These are phyloP conservation scores for Dothideomycetes sp. DNA, from an alignment of 2,329 filamentous ascomycete species.

Conservation along the genomic window DNA sequence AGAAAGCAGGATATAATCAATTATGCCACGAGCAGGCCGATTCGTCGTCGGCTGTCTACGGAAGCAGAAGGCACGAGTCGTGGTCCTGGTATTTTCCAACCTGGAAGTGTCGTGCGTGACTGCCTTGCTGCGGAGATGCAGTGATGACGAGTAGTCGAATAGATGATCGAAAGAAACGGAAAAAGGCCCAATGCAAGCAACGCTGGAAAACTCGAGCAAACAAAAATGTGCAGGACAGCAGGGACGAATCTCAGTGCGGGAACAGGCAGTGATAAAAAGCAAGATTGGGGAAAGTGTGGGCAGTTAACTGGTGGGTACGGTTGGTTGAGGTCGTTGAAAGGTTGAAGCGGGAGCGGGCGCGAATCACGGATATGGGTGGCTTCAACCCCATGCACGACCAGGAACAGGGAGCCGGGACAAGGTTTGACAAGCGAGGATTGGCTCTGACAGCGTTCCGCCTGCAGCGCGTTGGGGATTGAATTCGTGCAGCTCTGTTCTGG, in stretches of 20 bases:
- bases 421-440: constrained; percentile 15
- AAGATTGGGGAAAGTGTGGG: constrained; percentile 12
- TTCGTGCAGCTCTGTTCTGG: constrained; percentile 12
- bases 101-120: constrained; percentile 12
- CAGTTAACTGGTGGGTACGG: constrained; percentile 12
- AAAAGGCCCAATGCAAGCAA: too few relatives aligned
- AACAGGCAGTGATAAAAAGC: constrained; percentile 12
- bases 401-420: constrained; percentile 13
- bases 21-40: too few relatives aligned
- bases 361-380: constrained; percentile 13
- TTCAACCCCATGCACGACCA: constrained; percentile 14
- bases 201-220: constrained; percentile 22
- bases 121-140: constrained; percentile 6
- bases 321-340: constrained; percentile 13
- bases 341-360: constrained; percentile 15
- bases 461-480: constrained; percentile 13
- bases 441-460: constrained; percentile 9
- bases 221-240: constrained; percentile 7
- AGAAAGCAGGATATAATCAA: too few relatives aligned
- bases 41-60: constrained; percentile 8
- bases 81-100: constrained; percentile 14
- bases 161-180: too few relatives aligned
- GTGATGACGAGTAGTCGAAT: too few relatives aligned
- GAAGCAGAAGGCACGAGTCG: constrained; percentile 9
- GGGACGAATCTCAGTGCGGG: constrained; percentile 8